Percentiles rank a stretch among this genome's conserved stretches.
phyloP scores from a whole-genome alignment of 306 rosid genomes.

The Citrullus colocynthis region DNA sequence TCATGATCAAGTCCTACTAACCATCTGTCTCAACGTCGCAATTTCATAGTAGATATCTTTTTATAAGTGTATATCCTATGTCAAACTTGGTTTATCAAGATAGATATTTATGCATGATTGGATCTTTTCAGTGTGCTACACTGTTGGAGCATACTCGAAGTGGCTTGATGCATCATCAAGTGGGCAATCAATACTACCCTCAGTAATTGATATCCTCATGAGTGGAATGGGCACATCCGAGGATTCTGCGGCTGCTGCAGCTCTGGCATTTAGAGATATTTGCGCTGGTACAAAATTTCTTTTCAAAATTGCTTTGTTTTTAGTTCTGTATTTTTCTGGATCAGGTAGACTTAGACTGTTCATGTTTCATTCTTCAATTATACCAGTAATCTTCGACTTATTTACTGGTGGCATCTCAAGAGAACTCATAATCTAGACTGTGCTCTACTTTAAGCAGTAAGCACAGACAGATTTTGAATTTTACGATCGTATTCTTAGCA shows the following conservation, averaged over 20 bases:
- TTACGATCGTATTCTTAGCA: not conserved
- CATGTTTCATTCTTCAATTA: not conserved
- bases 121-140: conserved; percentile 68
- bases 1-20: conserved; percentile 1
- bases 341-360: not conserved
- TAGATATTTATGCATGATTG: conserved; percentile 3
- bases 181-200: conserved; percentile 67
- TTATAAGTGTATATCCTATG: not conserved
- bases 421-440: not conserved
- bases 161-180: conserved; percentile 91
- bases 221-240: conserved; percentile 90
- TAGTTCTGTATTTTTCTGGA: not conserved
- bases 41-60: conserved; percentile 9
- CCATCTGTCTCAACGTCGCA: conserved; percentile 8
- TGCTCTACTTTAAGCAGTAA: not conserved
- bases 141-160: conserved; percentile 91
- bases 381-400: not conserved
- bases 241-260: conserved; percentile 96
- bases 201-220: conserved; percentile 79
- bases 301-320: conserved; percentile 7
- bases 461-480: not conserved
- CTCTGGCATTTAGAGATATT: conserved; percentile 86
- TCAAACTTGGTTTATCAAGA: not conserved
- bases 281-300: conserved; percentile 62
- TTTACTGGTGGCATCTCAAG: not conserved